These are phyloP conservation scores for Hippophae rhamnoides DNA, from an alignment of 306 rosid genomes.

Conservation along the genomic window DNA sequence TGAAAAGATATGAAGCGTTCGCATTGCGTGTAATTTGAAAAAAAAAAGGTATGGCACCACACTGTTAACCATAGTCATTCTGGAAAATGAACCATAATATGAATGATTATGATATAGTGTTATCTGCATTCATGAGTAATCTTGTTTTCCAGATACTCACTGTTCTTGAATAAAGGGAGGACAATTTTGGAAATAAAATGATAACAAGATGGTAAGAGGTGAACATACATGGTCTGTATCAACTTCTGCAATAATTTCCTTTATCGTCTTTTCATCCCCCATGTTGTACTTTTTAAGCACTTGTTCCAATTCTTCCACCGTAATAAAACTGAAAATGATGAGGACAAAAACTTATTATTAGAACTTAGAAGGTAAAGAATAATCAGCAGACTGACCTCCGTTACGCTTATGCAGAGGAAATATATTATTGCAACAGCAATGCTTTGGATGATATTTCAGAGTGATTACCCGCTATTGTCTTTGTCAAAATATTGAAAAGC, in stretches of 20 bases:
- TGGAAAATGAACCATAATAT: too few species aligned
- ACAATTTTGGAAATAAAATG: not conserved
- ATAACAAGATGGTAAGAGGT: conserved; percentile 8
- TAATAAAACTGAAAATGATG: conserved; percentile 50
- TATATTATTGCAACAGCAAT: not conserved
- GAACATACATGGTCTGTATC: conserved; percentile 69
- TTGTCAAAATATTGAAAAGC: conserved; percentile 89
- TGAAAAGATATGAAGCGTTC: too few species aligned
- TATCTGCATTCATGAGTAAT: not conserved
- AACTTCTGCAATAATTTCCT: conserved; percentile 93
- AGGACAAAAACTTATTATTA: conserved; percentile 1
- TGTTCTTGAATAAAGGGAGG: not conserved
- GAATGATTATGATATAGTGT: too few species aligned
- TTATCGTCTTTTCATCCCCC: conserved; percentile 87
- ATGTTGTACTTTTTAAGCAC: conserved; percentile 82
- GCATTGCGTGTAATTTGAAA: too few species aligned
- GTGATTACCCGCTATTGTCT: conserved; percentile 82
- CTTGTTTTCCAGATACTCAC: not conserved
- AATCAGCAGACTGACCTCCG: not conserved
- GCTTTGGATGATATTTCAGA: not conserved
- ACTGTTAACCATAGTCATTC: too few species aligned
- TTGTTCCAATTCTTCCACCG: conserved; percentile 78
- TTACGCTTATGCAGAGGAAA: not conserved
- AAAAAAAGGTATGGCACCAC: too few species aligned
- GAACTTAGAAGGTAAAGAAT: conserved; percentile 7